These are phyloP conservation scores for Moniliophthora roreri DNA, from an alignment of 1,284 basidiomycete genomes.

Conservation along the genomic window DNA sequence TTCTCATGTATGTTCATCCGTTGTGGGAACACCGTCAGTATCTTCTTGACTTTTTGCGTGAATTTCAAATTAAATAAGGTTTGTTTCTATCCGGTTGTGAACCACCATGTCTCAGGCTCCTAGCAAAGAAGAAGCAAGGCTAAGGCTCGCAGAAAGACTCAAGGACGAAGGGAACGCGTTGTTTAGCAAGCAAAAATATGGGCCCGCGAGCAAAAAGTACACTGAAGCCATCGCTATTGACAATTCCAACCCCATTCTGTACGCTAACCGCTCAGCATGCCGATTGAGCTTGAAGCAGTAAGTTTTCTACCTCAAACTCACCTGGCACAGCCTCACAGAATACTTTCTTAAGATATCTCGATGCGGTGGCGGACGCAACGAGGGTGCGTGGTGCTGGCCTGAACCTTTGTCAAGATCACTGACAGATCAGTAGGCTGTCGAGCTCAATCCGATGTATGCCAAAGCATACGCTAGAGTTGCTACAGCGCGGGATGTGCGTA, in stretches of 20 bases:
- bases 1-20: no score
- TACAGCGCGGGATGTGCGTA: slow-evolving; percentile 4
- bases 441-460: slow-evolving; percentile 1
- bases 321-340: background rate
- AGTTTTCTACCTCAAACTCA: background rate
- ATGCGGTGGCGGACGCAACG: slow-evolving; percentile 1
- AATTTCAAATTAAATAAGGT: no score
- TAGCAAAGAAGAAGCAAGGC: no score
- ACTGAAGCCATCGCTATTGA: slow-evolving; percentile 31
- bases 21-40: no score
- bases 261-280: slow-evolving; percentile 37
- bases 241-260: slow-evolving; percentile 31
- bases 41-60: no score
- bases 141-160: slow-evolving; percentile 14
- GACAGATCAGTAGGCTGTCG: background rate
- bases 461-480: slow-evolving; percentile 7
- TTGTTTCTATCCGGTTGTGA: no score
- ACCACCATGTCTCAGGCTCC: no score
- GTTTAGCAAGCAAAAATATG: slow-evolving; percentile 30
- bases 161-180: slow-evolving; percentile 37
- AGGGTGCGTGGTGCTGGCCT: background rate
- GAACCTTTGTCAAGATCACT: background rate
- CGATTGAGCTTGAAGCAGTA: slow-evolving; percentile 5
- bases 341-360: slow-evolving; percentile 2
- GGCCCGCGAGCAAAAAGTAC: slow-evolving; percentile 31